Evolutionary conservation across 75 land plant genomes (phyloP).

Genomic region (Cupressus sempervirens): DNA sequence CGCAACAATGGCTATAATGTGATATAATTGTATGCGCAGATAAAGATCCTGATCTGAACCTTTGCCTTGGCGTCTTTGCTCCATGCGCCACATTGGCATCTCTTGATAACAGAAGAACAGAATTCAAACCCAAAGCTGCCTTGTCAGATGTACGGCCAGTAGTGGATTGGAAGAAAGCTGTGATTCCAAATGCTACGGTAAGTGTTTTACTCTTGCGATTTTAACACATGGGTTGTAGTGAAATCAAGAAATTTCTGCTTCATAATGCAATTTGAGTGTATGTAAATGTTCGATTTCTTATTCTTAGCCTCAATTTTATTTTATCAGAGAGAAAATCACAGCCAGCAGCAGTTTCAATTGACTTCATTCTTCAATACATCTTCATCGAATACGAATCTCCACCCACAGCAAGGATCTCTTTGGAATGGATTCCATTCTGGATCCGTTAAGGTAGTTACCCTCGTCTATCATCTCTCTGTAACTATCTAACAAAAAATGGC

Average conservation of each 20-base stretch:
- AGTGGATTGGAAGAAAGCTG: not conserved
- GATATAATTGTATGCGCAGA: not conserved
- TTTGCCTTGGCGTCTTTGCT: not conserved
- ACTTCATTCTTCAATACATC: not conserved
- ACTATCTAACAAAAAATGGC: not conserved
- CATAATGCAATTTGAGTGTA: not conserved
- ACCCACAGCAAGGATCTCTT: not conserved
- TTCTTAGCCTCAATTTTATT: not conserved
- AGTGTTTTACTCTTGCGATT: not conserved
- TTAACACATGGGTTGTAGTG: not conserved
- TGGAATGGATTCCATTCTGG: conserved; percentile 6
- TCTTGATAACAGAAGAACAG: not conserved
- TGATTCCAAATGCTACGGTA: not conserved
- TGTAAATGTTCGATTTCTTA: not conserved
- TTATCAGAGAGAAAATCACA: not conserved
- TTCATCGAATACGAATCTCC: not conserved
- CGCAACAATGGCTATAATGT: not conserved
- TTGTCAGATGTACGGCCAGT: not conserved
- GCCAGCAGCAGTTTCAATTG: not conserved
- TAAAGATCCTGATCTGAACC: conserved; percentile 1
- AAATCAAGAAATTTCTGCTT: not conserved
- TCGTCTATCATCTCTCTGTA: not conserved
- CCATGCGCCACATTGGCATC: not conserved
- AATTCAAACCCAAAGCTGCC: not conserved
- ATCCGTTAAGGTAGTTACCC: not conserved